A percentile compares a stretch with the other conserved stretches of the same genome.
These are phyloP conservation scores for Avena sativa DNA, from an alignment of 176 grass and related monocot genomes.

Conservation along the genomic window DNA sequence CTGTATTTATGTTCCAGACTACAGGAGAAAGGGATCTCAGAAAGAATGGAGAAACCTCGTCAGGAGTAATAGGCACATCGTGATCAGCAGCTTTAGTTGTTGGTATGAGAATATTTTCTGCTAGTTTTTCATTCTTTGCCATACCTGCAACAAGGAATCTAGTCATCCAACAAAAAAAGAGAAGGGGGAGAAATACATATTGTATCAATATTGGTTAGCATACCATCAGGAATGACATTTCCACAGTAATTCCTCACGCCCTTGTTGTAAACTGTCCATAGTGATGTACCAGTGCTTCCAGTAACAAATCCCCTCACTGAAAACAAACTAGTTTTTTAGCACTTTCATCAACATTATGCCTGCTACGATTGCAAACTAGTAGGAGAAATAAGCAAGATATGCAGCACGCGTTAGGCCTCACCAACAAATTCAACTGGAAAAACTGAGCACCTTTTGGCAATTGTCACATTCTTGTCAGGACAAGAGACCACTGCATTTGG, in stretches of 20 bases:
- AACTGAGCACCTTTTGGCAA: slow-evolving; percentile 91
- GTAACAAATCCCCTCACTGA: slow-evolving; percentile 89
- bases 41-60: slow-evolving; percentile 59
- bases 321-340: slow-evolving; percentile 41
- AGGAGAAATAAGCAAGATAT: slow-evolving; percentile 37
- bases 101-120: slow-evolving; percentile 85
- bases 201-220: neutral
- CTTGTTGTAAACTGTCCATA: slow-evolving; percentile 93
- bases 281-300: slow-evolving; percentile 93
- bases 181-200: neutral
- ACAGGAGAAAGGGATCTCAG: neutral
- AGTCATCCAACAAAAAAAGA: slow-evolving; percentile 16
- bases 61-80: slow-evolving; percentile 84
- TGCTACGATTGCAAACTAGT: slow-evolving; percentile 12
- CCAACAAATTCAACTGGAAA: slow-evolving; percentile 99
- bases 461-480: slow-evolving; percentile 93
- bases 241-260: slow-evolving; percentile 90
- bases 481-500: slow-evolving; percentile 90
- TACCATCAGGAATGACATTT: slow-evolving; percentile 85
- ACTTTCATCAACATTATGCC: slow-evolving; percentile 18
- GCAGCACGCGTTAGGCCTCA: slow-evolving; percentile 54
- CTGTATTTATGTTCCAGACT: neutral
- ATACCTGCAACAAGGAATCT: slow-evolving; percentile 56
- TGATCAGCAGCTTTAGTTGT: slow-evolving; percentile 92
- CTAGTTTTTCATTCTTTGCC: slow-evolving; percentile 84